These are phyloP conservation scores for Pseudocercospora pini-densiflorae DNA, from an alignment of 2,329 filamentous ascomycete genomes.

Conservation along the genomic window DNA sequence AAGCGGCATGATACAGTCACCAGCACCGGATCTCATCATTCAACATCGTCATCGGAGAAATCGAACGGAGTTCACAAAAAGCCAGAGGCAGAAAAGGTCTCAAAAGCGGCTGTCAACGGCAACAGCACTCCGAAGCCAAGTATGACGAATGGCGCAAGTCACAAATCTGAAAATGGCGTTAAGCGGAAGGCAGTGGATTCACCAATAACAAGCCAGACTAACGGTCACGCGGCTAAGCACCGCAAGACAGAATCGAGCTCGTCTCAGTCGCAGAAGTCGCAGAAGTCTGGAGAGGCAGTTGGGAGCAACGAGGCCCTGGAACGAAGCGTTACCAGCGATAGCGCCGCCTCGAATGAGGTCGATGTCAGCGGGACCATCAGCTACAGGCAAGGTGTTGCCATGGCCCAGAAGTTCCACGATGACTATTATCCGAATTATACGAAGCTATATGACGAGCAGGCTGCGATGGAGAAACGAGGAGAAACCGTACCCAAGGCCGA, in stretches of 20 bases:
- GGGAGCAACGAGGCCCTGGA: constrained; percentile 26
- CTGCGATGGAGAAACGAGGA: constrained; percentile 39
- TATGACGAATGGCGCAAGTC: constrained; percentile 22
- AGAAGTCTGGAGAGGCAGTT: constrained; percentile 29
- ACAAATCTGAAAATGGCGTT: constrained; percentile 40
- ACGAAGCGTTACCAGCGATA: constrained; percentile 32
- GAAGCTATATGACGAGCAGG: constrained; percentile 56
- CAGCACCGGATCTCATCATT: constrained; percentile 29
- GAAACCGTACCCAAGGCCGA: constrained; percentile 46
- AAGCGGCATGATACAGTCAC: constrained; percentile 40
- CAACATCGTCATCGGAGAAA: constrained; percentile 25
- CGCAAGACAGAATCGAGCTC: constrained; percentile 41
- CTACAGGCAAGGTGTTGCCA: constrained; percentile 50
- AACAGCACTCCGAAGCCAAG: constrained; percentile 35
- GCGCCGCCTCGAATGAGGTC: constrained; percentile 19
- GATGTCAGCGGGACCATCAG: constrained; percentile 33
- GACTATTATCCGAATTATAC: constrained; percentile 63
- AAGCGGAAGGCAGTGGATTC: constrained; percentile 54
- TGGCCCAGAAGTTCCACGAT: constrained; percentile 58
- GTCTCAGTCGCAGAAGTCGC: constrained; percentile 35
- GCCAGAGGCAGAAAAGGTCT: constrained; percentile 19
- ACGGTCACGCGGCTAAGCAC: constrained; percentile 32
- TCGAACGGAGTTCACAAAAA: constrained; percentile 28
- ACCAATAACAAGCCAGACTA: constrained; percentile 29
- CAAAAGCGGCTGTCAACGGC: constrained; percentile 43